Evolutionary conservation across 345 rosid genomes (phyloP).

Genomic region (Ricinus communis): DNA sequence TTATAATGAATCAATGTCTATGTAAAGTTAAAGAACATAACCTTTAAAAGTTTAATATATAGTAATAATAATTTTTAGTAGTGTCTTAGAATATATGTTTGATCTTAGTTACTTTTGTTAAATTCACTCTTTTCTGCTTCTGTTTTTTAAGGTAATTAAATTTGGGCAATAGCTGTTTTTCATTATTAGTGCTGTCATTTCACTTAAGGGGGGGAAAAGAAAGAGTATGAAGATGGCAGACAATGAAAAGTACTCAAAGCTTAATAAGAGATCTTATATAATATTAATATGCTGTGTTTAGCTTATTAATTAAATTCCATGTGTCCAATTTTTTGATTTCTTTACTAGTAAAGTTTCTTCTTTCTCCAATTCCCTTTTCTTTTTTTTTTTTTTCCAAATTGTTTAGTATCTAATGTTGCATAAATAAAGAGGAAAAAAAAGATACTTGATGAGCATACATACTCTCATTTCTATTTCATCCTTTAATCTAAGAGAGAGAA

Average conservation of each 20-base stretch:
- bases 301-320: not conserved
- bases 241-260: conserved; percentile 2
- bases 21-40: not conserved
- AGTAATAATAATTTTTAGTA: not conserved
- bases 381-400: not conserved
- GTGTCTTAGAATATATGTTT: not conserved
- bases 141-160: not conserved
- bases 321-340: no score
- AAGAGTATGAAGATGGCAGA: conserved; percentile 23
- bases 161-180: not conserved
- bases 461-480: no score
- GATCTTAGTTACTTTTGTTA: not conserved
- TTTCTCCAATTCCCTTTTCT: conserved; percentile 31
- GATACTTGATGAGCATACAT: no score
- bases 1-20: no score
- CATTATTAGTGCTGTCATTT: conserved; percentile 20
- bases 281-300: not conserved
- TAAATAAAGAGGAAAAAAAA: no score
- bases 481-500: no score
- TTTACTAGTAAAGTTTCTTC: conserved; percentile 16
- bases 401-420: conserved; percentile 24
- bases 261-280: not conserved
- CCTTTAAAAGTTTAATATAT: no score
- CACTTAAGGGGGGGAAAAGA: conserved; percentile 6
- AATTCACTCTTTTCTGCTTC: not conserved